Percentiles rank a stretch among this genome's conserved stretches.
Conservation (phyloP, 306 rosid species). For the Vicia sativa region DNA sequence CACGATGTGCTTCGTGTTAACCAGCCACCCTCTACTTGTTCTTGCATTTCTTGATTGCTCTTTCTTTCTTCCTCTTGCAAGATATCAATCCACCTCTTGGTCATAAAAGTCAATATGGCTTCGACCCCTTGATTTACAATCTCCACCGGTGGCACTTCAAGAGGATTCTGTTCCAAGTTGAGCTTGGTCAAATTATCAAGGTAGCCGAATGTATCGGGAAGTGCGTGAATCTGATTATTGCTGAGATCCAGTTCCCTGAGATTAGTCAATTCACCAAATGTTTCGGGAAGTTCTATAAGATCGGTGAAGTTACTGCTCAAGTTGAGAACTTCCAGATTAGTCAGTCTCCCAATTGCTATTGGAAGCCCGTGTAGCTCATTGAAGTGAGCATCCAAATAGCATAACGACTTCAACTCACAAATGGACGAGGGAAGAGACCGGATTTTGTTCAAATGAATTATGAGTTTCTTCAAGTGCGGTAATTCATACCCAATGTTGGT, state of each 20-base stretch:
- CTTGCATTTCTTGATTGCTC: constrained; percentile 69
- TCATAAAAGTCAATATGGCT: constrained; percentile 71
- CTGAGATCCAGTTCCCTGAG: constrained; percentile 92
- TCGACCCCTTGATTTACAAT: constrained; percentile 71
- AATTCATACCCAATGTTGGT: constrained; percentile 87
- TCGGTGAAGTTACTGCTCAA: constrained; percentile 84
- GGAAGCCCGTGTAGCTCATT: constrained; percentile 93
- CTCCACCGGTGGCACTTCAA: constrained; percentile 79
- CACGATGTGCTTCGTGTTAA: constrained; percentile 85
- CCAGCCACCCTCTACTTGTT: constrained; percentile 71
- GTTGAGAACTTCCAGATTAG: constrained; percentile 69
- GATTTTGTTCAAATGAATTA: constrained; percentile 76
- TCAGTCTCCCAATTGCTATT: constrained; percentile 65
- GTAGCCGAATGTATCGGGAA: constrained; percentile 91
- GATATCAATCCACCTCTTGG: constrained; percentile 77
- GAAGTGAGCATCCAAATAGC: constrained; percentile 87
- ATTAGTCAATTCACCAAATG: constrained; percentile 81
- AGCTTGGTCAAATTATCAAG: constrained; percentile 80
- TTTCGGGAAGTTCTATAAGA: constrained; percentile 79
- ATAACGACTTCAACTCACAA: constrained; percentile 79
- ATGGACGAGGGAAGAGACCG: constrained; percentile 85
- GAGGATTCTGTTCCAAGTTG: constrained; percentile 93
- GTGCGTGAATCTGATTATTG: constrained; percentile 84
- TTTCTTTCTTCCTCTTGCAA: constrained; percentile 80
- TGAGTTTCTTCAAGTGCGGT: constrained; percentile 67